These are phyloP conservation scores for Yamadazyma takamatsuzukensis DNA, from an alignment of 805 yeast genomes.

Conservation along the genomic window DNA sequence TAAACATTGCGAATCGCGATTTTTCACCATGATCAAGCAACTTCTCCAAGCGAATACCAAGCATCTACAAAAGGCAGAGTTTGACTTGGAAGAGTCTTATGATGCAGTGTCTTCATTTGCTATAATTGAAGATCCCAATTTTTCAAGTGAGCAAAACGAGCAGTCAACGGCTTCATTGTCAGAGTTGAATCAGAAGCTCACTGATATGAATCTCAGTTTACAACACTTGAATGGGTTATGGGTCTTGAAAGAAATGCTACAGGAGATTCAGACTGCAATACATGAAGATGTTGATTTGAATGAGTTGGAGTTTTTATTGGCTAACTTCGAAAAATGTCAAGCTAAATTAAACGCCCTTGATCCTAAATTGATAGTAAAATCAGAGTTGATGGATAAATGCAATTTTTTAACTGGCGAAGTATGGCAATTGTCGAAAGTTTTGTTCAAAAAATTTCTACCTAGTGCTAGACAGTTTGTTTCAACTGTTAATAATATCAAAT, in stretches of 20 bases:
- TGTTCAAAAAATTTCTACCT: slow-evolving; percentile 19
- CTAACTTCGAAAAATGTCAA: slow-evolving; percentile 17
- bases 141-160: slow-evolving; percentile 4
- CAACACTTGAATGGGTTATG: slow-evolving; percentile 21
- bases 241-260: slow-evolving; percentile 23
- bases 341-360: slow-evolving; percentile 13
- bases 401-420: slow-evolving; percentile 8
- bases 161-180: slow-evolving; percentile 8
- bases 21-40: slow-evolving; percentile 8
- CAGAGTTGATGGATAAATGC: slow-evolving; percentile 10
- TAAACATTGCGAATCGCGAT: slow-evolving; percentile 3
- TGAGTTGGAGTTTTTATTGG: slow-evolving; percentile 17
- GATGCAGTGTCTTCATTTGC: slow-evolving; percentile 11
- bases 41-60: slow-evolving; percentile 5
- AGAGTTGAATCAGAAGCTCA: slow-evolving; percentile 12
- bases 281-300: slow-evolving; percentile 10
- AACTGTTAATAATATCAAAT: slow-evolving; percentile 7
- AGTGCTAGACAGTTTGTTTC: slow-evolving; percentile 11
- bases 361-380: slow-evolving; percentile 12
- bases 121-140: slow-evolving; percentile 17
- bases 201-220: slow-evolving; percentile 4
- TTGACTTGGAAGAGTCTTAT: slow-evolving; percentile 8
- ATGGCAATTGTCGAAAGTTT: slow-evolving; percentile 13
- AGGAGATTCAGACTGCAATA: slow-evolving; percentile 16
- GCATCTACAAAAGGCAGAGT: slow-evolving; percentile 3